A percentile compares a stretch with the other conserved stretches of the same genome.
Evolutionary conservation across 2,329 filamentous ascomycete species (phyloP).

Genomic region (Xylaria sp.): DNA sequence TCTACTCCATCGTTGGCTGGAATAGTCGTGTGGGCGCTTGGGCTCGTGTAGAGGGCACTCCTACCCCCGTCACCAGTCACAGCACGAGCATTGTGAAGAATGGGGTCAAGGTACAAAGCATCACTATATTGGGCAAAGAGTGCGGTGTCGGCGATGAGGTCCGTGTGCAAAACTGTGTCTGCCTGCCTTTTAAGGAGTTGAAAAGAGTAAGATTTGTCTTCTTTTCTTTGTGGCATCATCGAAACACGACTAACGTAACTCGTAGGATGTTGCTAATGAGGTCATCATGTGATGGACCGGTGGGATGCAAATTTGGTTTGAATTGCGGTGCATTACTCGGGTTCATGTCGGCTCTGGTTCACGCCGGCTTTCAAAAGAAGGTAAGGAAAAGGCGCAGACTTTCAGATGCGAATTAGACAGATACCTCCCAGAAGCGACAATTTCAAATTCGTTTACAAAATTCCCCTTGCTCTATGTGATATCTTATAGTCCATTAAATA

Average conservation of each 20-base stretch:
- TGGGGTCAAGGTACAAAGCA: slow-evolving; percentile 97
- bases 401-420: slow-evolving; percentile 31
- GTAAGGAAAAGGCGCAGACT: slow-evolving; percentile 18
- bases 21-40: slow-evolving; percentile 96
- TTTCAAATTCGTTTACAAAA: slow-evolving; percentile 8
- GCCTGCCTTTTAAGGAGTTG: slow-evolving; percentile 96
- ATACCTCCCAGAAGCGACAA: slow-evolving; percentile 32
- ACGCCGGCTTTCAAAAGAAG: slow-evolving; percentile 17
- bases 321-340: slow-evolving; percentile 27
- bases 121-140: slow-evolving; percentile 97
- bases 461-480: not conserved
- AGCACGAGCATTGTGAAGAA: slow-evolving; percentile 97
- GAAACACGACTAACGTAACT: slow-evolving; percentile 44
- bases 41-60: slow-evolving; percentile 96
- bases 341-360: slow-evolving; percentile 2
- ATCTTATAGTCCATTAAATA: not conserved
- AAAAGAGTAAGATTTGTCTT: slow-evolving; percentile 78
- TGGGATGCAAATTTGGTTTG: slow-evolving; percentile 5
- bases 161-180: slow-evolving; percentile 96
- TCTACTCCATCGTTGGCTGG: slow-evolving; percentile 98
- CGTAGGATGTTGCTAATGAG: slow-evolving; percentile 83
- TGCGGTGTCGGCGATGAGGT: slow-evolving; percentile 94
- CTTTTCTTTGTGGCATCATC: slow-evolving; percentile 16
- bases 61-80: slow-evolving; percentile 87
- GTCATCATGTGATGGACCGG: slow-evolving; percentile 82